These are phyloP conservation scores for Ustilago sp. DNA, from an alignment of 1,284 basidiomycete species.

Conservation along the genomic window DNA sequence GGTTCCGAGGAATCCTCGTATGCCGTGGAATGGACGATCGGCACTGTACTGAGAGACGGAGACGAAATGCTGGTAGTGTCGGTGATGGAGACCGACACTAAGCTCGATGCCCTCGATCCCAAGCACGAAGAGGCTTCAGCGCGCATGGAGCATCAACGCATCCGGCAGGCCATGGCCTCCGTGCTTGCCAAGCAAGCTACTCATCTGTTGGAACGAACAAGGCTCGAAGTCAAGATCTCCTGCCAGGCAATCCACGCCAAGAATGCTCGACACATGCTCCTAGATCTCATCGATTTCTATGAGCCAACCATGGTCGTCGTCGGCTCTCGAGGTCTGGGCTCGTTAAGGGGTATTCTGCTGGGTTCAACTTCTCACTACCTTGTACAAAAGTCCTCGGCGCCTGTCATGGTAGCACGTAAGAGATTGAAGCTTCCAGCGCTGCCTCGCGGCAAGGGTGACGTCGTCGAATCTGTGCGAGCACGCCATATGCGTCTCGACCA, in stretches of 20 bases:
- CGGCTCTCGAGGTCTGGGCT: constrained; percentile 88
- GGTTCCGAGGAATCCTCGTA: constrained; percentile 76
- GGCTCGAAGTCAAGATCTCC: constrained; percentile 83
- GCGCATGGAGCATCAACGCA: constrained; percentile 86
- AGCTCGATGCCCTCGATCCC: constrained; percentile 71
- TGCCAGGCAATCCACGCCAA: constrained; percentile 94
- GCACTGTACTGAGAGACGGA: constrained; percentile 92
- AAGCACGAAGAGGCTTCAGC: constrained; percentile 76
- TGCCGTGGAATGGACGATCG: constrained; percentile 77
- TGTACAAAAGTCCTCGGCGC: constrained; percentile 90
- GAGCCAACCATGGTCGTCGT: constrained; percentile 95
- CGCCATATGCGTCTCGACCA: constrained; percentile 67
- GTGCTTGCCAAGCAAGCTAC: constrained; percentile 87
- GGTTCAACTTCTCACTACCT: constrained; percentile 98
- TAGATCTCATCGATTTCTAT: constrained; percentile 87
- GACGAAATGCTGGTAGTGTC: constrained; percentile 78
- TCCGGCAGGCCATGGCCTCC: constrained; percentile 89
- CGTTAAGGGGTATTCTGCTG: constrained; percentile 91
- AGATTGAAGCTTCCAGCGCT: constrained; percentile 63
- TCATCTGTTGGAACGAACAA: constrained; percentile 87
- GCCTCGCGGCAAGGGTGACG: constrained; percentile 66
- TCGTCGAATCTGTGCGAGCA: constrained; percentile 62
- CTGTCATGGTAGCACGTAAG: constrained; percentile 78
- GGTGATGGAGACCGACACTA: constrained; percentile 91
- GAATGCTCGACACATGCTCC: constrained; percentile 90